Conservation (phyloP, 2,329 filamentous ascomycete genomes). For the Acrocalymma vagum region DNA sequence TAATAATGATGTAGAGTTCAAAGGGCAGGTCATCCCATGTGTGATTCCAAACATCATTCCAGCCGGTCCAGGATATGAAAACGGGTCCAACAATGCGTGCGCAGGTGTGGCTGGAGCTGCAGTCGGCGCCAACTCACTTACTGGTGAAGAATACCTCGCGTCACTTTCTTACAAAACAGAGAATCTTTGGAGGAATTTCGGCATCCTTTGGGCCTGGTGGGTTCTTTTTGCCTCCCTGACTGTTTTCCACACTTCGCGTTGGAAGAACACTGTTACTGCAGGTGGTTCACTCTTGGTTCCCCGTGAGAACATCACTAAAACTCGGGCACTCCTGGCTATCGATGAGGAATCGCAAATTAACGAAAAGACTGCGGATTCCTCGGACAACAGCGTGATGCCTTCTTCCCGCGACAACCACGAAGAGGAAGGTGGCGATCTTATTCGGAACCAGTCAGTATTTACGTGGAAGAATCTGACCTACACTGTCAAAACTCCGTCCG, state of each 20-base stretch:
- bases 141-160: slow-evolving; percentile 66
- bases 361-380: slow-evolving; percentile 22
- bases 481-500: slow-evolving; percentile 60
- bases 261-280: slow-evolving; percentile 62
- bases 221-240: slow-evolving; percentile 61
- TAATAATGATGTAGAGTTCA: too few species aligned
- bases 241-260: slow-evolving; percentile 64
- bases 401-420: slow-evolving; percentile 1
- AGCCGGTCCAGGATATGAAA: slow-evolving; percentile 53
- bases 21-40: slow-evolving; percentile 55
- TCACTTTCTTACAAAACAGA: slow-evolving; percentile 55
- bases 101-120: slow-evolving; percentile 66
- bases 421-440: slow-evolving; percentile 52
- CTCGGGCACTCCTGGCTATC: slow-evolving; percentile 26
- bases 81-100: slow-evolving; percentile 59
- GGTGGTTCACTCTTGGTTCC: slow-evolving; percentile 68
- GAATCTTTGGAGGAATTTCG: slow-evolving; percentile 50
- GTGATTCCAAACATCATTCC: slow-evolving; percentile 61
- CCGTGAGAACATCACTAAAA: slow-evolving; percentile 46
- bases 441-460: slow-evolving; percentile 73
- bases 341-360: slow-evolving; percentile 61
- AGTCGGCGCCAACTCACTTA: slow-evolving; percentile 58
- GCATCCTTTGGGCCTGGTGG: slow-evolving; percentile 55
- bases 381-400: neutral
- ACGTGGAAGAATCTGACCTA: slow-evolving; percentile 68